These are phyloP conservation scores for Irpex sp. DNA, from an alignment of 1,284 basidiomycete species.

Conservation along the genomic window DNA sequence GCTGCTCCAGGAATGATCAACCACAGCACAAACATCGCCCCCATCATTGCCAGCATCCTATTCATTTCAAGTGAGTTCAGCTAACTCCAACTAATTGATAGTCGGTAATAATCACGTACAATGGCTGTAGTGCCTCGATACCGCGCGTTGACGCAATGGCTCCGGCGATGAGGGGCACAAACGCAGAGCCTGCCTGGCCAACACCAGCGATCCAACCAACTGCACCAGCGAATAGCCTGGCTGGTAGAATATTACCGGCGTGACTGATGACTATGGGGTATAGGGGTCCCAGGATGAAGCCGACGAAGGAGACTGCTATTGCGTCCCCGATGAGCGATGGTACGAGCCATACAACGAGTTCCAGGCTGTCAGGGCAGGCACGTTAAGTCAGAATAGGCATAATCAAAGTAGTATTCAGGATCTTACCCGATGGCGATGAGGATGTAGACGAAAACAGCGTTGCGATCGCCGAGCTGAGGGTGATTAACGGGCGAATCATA, in stretches of 20 bases:
- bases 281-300: constrained; percentile 47
- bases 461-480: constrained; percentile 32
- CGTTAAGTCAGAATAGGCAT: neutral
- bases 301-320: constrained; percentile 52
- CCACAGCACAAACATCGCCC: constrained; percentile 2
- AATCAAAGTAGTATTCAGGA: neutral
- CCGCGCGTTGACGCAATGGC: constrained; percentile 48
- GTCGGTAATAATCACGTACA: constrained; percentile 33
- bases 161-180: constrained; percentile 56
- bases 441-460: constrained; percentile 36
- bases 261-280: constrained; percentile 54
- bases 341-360: constrained; percentile 57
- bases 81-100: too few species aligned
- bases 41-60: constrained; percentile 14
- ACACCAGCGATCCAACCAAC: constrained; percentile 56
- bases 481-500: neutral
- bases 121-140: constrained; percentile 49
- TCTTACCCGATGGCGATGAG: constrained; percentile 32
- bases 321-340: constrained; percentile 50
- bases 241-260: constrained; percentile 42
- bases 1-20: neutral
- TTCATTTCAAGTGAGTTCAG: too few species aligned
- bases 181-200: constrained; percentile 49
- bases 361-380: constrained; percentile 31
- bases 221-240: constrained; percentile 45